phyloP scores from a whole-genome alignment of 2,329 filamentous ascomycete species.

The Diplodia corticola region DNA sequence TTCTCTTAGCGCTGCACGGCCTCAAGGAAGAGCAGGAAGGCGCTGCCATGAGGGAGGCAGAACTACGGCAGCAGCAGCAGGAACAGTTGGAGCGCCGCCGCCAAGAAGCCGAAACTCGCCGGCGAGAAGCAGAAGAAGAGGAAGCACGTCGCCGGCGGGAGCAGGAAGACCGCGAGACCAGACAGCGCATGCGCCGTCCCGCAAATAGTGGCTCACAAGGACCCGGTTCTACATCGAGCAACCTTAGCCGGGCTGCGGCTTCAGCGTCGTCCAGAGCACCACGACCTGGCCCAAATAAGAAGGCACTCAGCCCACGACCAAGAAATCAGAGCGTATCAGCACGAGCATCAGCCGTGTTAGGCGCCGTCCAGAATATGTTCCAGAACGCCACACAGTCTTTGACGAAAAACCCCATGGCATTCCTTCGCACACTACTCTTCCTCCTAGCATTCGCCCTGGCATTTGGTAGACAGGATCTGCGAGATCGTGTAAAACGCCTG shows the following conservation, averaged over 20 bases:
- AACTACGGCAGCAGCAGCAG: conserved; percentile 63
- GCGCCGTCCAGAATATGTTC: conserved; percentile 51
- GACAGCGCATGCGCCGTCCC: conserved; percentile 16
- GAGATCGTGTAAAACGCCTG: conserved; percentile 70
- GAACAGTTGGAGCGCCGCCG: conserved; percentile 56
- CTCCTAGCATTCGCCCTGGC: conserved; percentile 75
- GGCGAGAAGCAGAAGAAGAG: conserved; percentile 42
- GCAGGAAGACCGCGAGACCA: conserved; percentile 39
- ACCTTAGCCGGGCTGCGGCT: conserved; percentile 26
- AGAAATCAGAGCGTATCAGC: conserved; percentile 27
- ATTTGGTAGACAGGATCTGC: conserved; percentile 71
- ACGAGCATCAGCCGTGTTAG: conserved; percentile 11
- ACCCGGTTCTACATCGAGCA: conserved; percentile 31
- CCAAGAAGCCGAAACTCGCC: conserved; percentile 40
- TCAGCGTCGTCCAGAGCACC: conserved; percentile 9
- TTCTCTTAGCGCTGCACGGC: conserved; percentile 80
- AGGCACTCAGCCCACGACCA: conserved; percentile 40
- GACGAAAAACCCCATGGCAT: conserved; percentile 55
- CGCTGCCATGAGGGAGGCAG: conserved; percentile 62
- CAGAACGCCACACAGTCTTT: conserved; percentile 54
- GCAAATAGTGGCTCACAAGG: conserved; percentile 36
- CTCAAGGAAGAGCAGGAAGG: conserved; percentile 81
- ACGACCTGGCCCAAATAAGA: conserved; percentile 29
- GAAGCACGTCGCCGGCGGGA: conserved; percentile 44
- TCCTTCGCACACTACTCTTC: conserved; percentile 71